phyloP scores from a whole-genome alignment of 2,329 filamentous ascomycete species.

The Blumeriella jaapii region DNA sequence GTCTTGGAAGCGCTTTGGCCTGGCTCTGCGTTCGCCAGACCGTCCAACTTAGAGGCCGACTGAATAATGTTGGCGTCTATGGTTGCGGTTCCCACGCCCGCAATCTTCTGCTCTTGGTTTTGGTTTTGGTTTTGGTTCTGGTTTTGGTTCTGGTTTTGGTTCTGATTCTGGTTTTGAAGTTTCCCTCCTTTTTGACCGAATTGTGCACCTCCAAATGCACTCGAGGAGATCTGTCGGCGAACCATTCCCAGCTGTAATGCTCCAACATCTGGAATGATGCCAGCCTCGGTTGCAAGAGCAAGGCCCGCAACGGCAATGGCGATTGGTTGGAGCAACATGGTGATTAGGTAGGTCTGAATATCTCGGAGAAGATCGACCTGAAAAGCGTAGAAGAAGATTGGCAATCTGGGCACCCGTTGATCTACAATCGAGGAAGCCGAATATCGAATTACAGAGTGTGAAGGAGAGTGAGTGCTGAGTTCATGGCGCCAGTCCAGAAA shows the following conservation, averaged over 20 bases:
- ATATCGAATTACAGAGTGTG: slow-evolving; percentile 3
- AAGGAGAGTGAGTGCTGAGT: no score
- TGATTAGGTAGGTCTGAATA: background rate
- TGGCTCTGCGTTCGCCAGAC: slow-evolving; percentile 31
- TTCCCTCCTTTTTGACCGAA: background rate
- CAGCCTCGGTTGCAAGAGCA: slow-evolving; percentile 6
- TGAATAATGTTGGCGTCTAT: slow-evolving; percentile 27
- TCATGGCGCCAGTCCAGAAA: slow-evolving; percentile 5
- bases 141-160: slow-evolving; percentile 1
- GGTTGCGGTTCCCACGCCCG: slow-evolving; percentile 25
- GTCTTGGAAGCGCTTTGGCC: slow-evolving; percentile 20
- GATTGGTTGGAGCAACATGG: slow-evolving; percentile 9
- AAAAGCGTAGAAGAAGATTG: background rate
- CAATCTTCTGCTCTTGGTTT: slow-evolving; percentile 10
- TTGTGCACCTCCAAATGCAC: slow-evolving; percentile 1
- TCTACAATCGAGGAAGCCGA: slow-evolving; percentile 13
- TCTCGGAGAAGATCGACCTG: background rate
- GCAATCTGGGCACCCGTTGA: slow-evolving; percentile 9
- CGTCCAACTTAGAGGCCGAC: slow-evolving; percentile 28
- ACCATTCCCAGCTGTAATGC: slow-evolving; percentile 1
- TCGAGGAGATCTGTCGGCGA: slow-evolving; percentile 3
- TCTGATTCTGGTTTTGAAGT: background rate
- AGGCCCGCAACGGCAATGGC: slow-evolving; percentile 5
- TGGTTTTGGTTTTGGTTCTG: slow-evolving; percentile 19
- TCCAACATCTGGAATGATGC: slow-evolving; percentile 6